Percentiles rank a stretch among this genome's conserved stretches.
phyloP scores from a whole-genome alignment of 1,284 basidiomycete genomes.

The Fomitopsis schrenkii region DNA sequence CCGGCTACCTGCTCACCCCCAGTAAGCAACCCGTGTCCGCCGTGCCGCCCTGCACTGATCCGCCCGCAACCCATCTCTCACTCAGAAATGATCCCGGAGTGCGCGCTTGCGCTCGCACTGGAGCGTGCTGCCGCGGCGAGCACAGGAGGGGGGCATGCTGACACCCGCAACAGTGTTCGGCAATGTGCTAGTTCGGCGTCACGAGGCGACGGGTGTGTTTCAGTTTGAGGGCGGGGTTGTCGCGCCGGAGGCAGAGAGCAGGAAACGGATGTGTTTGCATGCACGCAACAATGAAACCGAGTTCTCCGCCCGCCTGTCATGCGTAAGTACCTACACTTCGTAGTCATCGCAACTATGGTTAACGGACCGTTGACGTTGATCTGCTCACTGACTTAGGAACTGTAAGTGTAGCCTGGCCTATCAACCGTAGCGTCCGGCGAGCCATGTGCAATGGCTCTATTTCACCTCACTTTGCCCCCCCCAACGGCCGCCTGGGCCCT shows the following conservation, averaged over 20 bases:
- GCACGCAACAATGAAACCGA: no score
- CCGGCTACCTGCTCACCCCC: constrained; percentile 71
- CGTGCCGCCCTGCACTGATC: neutral
- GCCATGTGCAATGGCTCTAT: no score
- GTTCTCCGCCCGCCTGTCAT: no score
- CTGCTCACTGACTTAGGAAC: no score
- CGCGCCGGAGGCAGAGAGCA: constrained; percentile 6
- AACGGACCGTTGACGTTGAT: no score
- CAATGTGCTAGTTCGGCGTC: constrained; percentile 60
- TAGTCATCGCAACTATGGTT: no score
- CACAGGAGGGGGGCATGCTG: constrained; percentile 66
- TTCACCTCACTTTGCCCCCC: no score
- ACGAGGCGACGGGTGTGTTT: constrained; percentile 52
- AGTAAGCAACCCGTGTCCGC: constrained; percentile 34
- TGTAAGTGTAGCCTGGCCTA: no score
- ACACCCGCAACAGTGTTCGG: constrained; percentile 80
- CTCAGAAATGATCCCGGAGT: constrained; percentile 72
- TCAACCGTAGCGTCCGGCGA: no score
- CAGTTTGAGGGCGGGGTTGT: constrained; percentile 49
- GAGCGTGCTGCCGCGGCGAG: constrained; percentile 53
- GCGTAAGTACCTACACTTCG: no score
- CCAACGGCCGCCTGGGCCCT: no score
- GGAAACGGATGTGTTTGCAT: constrained; percentile 16
- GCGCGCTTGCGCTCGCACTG: constrained; percentile 64
- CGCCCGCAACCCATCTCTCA: neutral